A percentile compares a stretch with the other conserved stretches of the same genome.
Evolutionary conservation across 805 yeast species (phyloP).

Genomic region (Ogataea trehaloabstinens): DNA sequence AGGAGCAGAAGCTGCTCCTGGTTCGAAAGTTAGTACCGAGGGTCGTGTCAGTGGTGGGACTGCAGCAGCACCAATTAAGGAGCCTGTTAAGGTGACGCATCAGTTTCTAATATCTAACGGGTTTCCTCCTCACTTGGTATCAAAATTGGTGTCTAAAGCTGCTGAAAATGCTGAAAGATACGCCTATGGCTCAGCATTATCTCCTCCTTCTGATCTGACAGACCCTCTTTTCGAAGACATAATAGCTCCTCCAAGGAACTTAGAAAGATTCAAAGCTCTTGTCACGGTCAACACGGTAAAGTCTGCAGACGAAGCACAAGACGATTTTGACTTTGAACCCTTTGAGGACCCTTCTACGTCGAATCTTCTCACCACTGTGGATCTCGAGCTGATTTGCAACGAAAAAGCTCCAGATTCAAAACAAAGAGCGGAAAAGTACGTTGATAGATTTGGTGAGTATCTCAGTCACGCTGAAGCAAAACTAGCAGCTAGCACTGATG

Average conservation of each 20-base stretch:
- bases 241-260: conserved; percentile 42
- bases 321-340: conserved; percentile 26
- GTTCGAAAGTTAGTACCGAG: conserved; percentile 7
- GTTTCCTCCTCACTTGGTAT: conserved; percentile 31
- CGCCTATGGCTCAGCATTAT: conserved; percentile 39
- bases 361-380: conserved; percentile 29
- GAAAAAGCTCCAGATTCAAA: conserved; percentile 45
- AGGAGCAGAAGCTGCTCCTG: conserved; percentile 15
- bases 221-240: conserved; percentile 63
- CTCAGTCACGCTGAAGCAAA: conserved; percentile 19
- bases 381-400: conserved; percentile 35
- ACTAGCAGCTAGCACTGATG: neutral
- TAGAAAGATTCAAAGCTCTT: conserved; percentile 42
- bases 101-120: conserved; percentile 30
- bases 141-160: conserved; percentile 41
- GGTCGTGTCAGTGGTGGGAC: too few relatives aligned
- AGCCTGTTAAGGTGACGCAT: conserved; percentile 34
- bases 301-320: conserved; percentile 14
- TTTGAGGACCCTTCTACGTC: conserved; percentile 15
- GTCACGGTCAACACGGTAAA: conserved; percentile 26
- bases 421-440: conserved; percentile 40
- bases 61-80: conserved; percentile 30
- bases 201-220: conserved; percentile 43
- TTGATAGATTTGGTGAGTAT: conserved; percentile 22
- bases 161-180: conserved; percentile 42